Base-by-base conservation (phyloP, 139 green algal species). In the Closterium sp. region DNA sequence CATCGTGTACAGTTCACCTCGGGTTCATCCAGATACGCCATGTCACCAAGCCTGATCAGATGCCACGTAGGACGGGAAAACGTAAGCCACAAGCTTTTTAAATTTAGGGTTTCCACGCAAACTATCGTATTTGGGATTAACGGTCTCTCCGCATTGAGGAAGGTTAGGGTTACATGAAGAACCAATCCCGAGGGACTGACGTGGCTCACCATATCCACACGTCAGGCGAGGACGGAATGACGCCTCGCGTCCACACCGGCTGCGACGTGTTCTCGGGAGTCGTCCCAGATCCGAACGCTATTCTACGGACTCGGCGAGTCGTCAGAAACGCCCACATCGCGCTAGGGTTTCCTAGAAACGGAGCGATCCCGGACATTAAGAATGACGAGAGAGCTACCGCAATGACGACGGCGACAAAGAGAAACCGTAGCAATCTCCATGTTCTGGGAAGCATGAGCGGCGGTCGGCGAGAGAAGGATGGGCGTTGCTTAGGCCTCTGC, bases 151-250 rank as follows among this genome's bases (percentile, higher is more conserved):
- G 31, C 86, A 24, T 50, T 34, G 17, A 34, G 13, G 24, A 22
- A 24, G 19, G 31, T 89, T 34, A 70, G 86, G 31, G 31, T 70
- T 70, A 34, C 86, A 89, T 79, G 31, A 34, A 89, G 17, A 89
- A 24, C 19, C 31, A 89, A 89, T 24, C 29, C 88, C 88, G 24
- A 30, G 24, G 62, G 17, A 19, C 2, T 79, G 62, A 79, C 62
- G 62, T 38, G 31, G 34, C 89, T 38, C 90, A 92, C 91, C 91
- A 94, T 42, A 94, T 94, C 91, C 91, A 94, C 89, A 91, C 91
- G 31, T 94, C 70, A 22, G 91, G 91, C 29, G 24, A n/a, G 19
- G n/a, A 70, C 27, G 91, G 91, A 91, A 94, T 94, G 6, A 94
- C 91, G 22, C 21, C 91, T 27, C 89, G 70, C 10, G 50, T 27